Percentiles rank a stretch among this genome's conserved stretches.
phyloP scores from a whole-genome alignment of 2,329 filamentous ascomycete species.

The Periglandula ipomoeae region DNA sequence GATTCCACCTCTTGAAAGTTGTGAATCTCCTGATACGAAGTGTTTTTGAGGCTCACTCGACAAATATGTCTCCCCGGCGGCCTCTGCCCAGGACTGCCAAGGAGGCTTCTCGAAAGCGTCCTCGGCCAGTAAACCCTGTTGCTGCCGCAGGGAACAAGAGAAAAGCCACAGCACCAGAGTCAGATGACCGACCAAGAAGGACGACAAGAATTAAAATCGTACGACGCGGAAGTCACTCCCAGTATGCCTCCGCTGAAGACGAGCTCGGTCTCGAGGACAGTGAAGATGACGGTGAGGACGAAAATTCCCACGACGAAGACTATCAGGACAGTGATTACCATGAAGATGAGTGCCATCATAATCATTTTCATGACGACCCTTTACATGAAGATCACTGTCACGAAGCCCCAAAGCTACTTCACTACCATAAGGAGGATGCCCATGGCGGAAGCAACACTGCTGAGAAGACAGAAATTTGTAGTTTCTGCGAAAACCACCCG shows the following conservation, averaged over 20 bases:
- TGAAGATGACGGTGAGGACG: background rate
- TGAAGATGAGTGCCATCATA: background rate
- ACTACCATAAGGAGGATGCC: too few relatives aligned
- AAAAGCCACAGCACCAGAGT: background rate
- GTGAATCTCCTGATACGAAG: too few relatives aligned
- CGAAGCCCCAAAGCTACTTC: too few relatives aligned
- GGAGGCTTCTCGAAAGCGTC: background rate
- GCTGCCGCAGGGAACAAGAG: too few relatives aligned
- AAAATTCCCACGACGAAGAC: background rate
- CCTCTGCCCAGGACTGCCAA: background rate
- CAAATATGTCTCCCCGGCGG: background rate
- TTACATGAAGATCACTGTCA: too few relatives aligned
- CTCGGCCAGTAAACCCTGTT: too few relatives aligned
- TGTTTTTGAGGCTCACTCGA: background rate
- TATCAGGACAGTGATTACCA: background rate
- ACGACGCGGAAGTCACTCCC: background rate
- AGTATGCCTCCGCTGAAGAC: background rate
- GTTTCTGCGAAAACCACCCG: conserved; percentile 10
- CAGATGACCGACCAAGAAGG: background rate
- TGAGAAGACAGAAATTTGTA: conserved; percentile 6
- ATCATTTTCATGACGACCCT: too few relatives aligned
- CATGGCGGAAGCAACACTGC: too few relatives aligned
- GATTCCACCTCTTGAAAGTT: too few relatives aligned
- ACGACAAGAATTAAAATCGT: background rate
- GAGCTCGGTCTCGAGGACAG: background rate